These are phyloP conservation scores for Russula sp. DNA, from an alignment of 768 basidiomycete genomes.

Conservation along the genomic window DNA sequence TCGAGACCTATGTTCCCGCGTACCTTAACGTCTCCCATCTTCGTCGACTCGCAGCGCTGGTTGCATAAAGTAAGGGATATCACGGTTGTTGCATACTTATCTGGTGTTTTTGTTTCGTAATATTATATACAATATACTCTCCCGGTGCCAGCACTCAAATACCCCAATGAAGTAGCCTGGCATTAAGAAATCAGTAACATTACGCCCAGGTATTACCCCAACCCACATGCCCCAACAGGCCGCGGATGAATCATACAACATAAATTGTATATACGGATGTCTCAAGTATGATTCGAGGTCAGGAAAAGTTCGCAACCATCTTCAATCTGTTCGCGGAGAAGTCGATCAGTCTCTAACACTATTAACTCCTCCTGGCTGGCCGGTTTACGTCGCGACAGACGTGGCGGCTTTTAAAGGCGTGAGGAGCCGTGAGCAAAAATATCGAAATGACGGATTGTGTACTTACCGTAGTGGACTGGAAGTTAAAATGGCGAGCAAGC, in stretches of 20 bases:
- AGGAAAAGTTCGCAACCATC: constrained; percentile 45
- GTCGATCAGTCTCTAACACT: constrained; percentile 48
- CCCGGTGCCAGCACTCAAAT: constrained; percentile 4
- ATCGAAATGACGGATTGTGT: constrained; percentile 32
- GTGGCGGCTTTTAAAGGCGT: constrained; percentile 40
- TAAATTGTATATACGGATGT: too few species aligned
- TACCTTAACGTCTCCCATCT: constrained; percentile 89
- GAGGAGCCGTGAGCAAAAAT: background rate
- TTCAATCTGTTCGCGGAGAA: constrained; percentile 50
- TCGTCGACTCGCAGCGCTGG: constrained; percentile 81
- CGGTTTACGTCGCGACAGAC: constrained; percentile 36
- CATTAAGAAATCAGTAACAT: background rate
- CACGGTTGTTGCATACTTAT: constrained; percentile 19
- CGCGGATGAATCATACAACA: background rate
- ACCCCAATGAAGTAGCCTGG: background rate
- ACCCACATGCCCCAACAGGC: background rate
- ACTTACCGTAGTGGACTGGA: constrained; percentile 31
- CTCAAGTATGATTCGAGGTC: constrained; percentile 3
- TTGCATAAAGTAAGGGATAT: constrained; percentile 50
- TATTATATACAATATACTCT: constrained; percentile 26
- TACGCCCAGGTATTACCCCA: too few species aligned
- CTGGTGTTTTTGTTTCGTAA: constrained; percentile 14
- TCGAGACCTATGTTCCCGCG: constrained; percentile 95
- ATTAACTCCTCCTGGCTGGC: constrained; percentile 33
- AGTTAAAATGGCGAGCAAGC: constrained; percentile 40